phyloP scores from a whole-genome alignment of 2,329 filamentous ascomycete species.

The Xenoacremonium recifei region DNA sequence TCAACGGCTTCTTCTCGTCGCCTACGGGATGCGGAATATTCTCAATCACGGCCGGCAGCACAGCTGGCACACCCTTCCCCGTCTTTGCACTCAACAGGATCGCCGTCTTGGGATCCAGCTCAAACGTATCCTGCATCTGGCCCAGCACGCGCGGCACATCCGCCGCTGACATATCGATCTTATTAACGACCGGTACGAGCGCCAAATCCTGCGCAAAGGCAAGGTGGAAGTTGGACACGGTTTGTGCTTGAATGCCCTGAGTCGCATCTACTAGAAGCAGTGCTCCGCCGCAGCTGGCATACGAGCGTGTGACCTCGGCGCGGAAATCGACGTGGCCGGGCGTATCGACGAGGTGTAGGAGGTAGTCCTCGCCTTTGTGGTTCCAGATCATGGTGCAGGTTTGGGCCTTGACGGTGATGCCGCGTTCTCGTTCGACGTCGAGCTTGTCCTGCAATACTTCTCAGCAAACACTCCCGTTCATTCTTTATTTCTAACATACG shows the following conservation, averaged over 20 bases:
- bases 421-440: conserved; percentile 91
- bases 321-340: conserved; percentile 97
- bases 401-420: conserved; percentile 98
- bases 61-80: conserved; percentile 78
- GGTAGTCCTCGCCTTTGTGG: conserved; percentile 80
- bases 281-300: conserved; percentile 93
- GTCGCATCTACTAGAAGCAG: conserved; percentile 91
- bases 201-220: conserved; percentile 88
- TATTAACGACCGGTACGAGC: conserved; percentile 92
- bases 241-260: conserved; percentile 96
- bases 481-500: conserved; percentile 25
- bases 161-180: conserved; percentile 88
- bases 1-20: conserved; percentile 68
- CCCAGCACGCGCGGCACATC: conserved; percentile 83
- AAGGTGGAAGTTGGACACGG: conserved; percentile 97
- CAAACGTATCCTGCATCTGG: conserved; percentile 84
- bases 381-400: conserved; percentile 98
- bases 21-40: conserved; percentile 79
- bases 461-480: neutral
- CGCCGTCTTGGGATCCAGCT: conserved; percentile 73
- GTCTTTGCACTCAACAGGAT: conserved; percentile 87
- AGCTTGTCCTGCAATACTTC: conserved; percentile 67
- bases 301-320: conserved; percentile 92
- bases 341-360: conserved; percentile 93
- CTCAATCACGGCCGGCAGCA: conserved; percentile 84